phyloP scores from a whole-genome alignment of 129 eudicot genomes.

The Tanacetum coccineum region DNA sequence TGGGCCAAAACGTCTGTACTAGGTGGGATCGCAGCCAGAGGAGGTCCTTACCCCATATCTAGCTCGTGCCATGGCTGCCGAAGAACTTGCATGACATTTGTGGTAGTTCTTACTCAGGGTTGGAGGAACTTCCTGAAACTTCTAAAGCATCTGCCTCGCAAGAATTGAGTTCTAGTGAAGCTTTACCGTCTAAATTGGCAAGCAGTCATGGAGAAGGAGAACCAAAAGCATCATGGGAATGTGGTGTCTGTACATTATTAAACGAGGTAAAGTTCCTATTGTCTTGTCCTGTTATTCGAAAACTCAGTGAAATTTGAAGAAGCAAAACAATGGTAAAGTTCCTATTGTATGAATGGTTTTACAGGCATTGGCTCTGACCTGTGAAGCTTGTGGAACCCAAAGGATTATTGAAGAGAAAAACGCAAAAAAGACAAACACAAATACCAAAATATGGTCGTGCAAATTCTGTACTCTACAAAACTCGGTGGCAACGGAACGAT shows the following conservation, averaged over 20 bases:
- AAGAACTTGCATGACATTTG: slow-evolving; percentile 74
- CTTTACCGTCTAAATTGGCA: slow-evolving; percentile 18
- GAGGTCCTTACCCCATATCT: slow-evolving; percentile 71
- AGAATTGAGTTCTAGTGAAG: slow-evolving; percentile 7
- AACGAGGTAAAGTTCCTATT: slow-evolving; percentile 50
- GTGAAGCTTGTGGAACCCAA: slow-evolving; percentile 72
- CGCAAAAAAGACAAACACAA: slow-evolving; percentile 24
- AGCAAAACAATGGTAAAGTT: not conserved
- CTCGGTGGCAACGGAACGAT: slow-evolving; percentile 39
- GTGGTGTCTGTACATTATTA: slow-evolving; percentile 63
- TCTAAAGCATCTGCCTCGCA: slow-evolving; percentile 20
- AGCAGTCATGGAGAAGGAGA: slow-evolving; percentile 23
- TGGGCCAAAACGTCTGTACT: slow-evolving; percentile 76
- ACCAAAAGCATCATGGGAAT: slow-evolving; percentile 50
- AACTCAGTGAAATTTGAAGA: not conserved
- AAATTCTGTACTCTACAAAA: slow-evolving; percentile 79
- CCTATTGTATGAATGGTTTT: not conserved
- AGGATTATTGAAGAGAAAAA: slow-evolving; percentile 27
- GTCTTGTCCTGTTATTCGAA: too few species aligned
- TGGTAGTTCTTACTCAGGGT: slow-evolving; percentile 84
- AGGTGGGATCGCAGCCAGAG: slow-evolving; percentile 80
- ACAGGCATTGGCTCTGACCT: slow-evolving; percentile 58
- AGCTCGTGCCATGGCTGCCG: slow-evolving; percentile 99
- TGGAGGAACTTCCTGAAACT: slow-evolving; percentile 37
- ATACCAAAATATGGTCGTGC: slow-evolving; percentile 57